Evolutionary conservation across 352 stramenopile species (phyloP), one percentile per base, ranked within the genome.

Genomic region (Aphanomyces euteiches): DNA sequence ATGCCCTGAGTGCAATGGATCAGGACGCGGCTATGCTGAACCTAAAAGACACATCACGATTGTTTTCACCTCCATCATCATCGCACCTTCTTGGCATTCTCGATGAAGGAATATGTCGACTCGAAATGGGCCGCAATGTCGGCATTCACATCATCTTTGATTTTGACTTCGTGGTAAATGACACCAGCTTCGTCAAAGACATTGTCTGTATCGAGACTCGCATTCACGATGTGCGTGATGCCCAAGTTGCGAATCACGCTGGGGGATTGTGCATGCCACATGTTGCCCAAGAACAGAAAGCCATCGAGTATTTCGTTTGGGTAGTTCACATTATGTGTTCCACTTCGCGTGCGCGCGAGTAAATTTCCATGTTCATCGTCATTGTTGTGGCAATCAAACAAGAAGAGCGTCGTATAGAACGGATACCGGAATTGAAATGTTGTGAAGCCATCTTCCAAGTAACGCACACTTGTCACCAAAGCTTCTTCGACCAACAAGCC

Each of bases 1-100:
- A 95, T 93, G 41, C 87, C 87, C 61, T 95, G 87, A 38, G 85
- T 93, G 66, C 87, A 95, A 72, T 95, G 87, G 19, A 95, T 82
- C 5, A 95, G 73, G 40, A 95, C 87, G 60, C 85, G 82, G 5
- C 82, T 85, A 64, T 92, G 84, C 72, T 91, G 82, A 58, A 72
- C 82, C 57, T 61, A 66, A 36, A 19, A 28, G 28, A 28, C 28
- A 28, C 28, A 28, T 28, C 2, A 34, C 13, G 2, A 28, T 45
- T 43, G 8, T 63, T 8, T 40, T 45, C 8, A 63, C 21, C 19
- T 58, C 15, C 50, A 58, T 36, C 50, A 12, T 36, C 21, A 58
- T 37, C 50, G 5, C 50, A 66, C 57, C 37, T 84, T 80, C 74
- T 92, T 92, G 38, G 86, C 83, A 5, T 80, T 83, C 72, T 94